Percentiles rank a stretch among this genome's conserved stretches.
phyloP scores from a whole-genome alignment of 2,329 filamentous ascomycete genomes.

The Verticillium nubilum region DNA sequence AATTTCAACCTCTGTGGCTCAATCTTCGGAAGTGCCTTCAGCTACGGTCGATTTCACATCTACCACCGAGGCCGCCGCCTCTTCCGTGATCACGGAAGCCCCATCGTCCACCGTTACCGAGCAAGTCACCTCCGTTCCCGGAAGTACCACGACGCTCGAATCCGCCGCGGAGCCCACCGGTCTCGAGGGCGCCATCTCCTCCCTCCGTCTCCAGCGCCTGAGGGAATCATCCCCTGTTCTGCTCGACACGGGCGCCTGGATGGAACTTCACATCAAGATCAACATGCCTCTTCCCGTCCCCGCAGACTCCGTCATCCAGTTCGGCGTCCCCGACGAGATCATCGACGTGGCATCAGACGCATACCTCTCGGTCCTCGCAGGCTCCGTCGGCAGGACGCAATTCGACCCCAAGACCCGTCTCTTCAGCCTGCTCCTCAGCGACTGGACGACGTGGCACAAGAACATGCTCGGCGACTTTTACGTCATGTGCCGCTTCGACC shows the following conservation, averaged over 20 bases:
- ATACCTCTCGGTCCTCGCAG: background rate
- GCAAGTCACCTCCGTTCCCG: constrained; percentile 2
- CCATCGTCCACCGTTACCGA: background rate
- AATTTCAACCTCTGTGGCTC: background rate
- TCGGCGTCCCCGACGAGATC: constrained; percentile 6
- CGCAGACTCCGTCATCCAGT: constrained; percentile 3
- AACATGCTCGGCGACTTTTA: constrained; percentile 10
- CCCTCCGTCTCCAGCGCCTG: constrained; percentile 6
- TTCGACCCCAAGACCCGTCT: constrained; percentile 4
- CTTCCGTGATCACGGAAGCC: background rate
- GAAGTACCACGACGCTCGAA: constrained; percentile 9
- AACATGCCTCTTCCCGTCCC: constrained; percentile 1
- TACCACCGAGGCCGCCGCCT: background rate
- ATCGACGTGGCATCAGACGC: constrained; percentile 3
- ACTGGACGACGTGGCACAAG: constrained; percentile 11
- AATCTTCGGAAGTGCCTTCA: background rate
- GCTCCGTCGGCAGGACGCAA: background rate
- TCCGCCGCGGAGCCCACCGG: constrained; percentile 7
- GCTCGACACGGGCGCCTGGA: constrained; percentile 5
- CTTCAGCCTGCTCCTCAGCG: constrained; percentile 1
- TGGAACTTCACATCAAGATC: constrained; percentile 9
- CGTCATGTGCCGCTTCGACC: constrained; percentile 9
- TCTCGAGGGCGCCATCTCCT: constrained; percentile 2
- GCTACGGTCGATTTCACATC: background rate
- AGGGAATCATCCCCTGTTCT: constrained; percentile 1